Evolutionary conservation across 371 early-diverging fungal species (phyloP), one percentile per base, ranked within the genome.

Genomic region (Mucor mucedo): DNA sequence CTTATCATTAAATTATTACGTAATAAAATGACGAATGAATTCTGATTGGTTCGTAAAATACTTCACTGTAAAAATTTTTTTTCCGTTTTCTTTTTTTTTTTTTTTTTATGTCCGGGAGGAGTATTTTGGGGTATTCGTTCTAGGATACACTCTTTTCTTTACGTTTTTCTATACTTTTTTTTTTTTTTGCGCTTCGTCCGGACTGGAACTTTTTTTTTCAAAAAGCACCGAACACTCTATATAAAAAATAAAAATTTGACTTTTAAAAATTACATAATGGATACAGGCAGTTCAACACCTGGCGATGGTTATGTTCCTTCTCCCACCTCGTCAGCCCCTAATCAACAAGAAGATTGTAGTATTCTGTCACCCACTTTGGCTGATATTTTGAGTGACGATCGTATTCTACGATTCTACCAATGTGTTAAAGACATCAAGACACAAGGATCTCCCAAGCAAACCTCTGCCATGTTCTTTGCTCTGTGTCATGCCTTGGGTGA

Each of bases 381-480:
- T 1, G 82, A 81, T 58, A 78, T 81, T 38, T 67, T 81, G 21
- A 77, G 75, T 47, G 79, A 81, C 50, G 79, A 78, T 58, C 73
- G 77, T 8, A 76, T 81, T 9, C 44, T 81, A 8, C 62, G 79
- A 7, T 81, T 81, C 42, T 81, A 81, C 56, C 82, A 81, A 55
- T 77, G 79, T 55, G 82, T 81, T 16, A 81, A 81, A 55, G 82
- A 81, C 55, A 81, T 81, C 60, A 78, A 72, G 56, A 73, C 77
- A 3, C 82, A 78, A 48, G 72, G 68, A 8, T 72, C 73, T 1
- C 79, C 82, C 3, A 69, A 66, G 14, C 77, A 78, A 54, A 81
- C 82, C 2, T 73, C 72, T 0, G 73, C 77, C 69, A 78, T 81
- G 82, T 81, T 81, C 52, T 81, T 78, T 65, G 82, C 82, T 0